Evolutionary conservation across 2,329 filamentous ascomycete species (phyloP).

Genomic region (Diaporthe humulicola): DNA sequence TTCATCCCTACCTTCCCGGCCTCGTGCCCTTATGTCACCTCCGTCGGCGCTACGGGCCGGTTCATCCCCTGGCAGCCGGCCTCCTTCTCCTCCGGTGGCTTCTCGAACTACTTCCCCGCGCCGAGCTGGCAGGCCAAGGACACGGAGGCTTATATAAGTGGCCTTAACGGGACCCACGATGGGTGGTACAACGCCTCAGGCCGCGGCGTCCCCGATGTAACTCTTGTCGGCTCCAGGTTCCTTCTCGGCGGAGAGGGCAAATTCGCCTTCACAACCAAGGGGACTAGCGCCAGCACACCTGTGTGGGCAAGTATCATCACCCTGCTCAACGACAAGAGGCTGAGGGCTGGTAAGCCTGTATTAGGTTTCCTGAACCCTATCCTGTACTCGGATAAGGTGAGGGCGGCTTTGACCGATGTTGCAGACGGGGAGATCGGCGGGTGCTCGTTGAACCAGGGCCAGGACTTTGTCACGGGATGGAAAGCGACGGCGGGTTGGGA

Average conservation of each 20-base stretch:
- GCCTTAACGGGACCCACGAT: slow-evolving; percentile 56
- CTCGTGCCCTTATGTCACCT: slow-evolving; percentile 59
- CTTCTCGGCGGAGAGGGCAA: slow-evolving; percentile 42
- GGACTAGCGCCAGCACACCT: slow-evolving; percentile 69
- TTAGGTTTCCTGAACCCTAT: slow-evolving; percentile 52
- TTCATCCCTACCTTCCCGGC: slow-evolving; percentile 64
- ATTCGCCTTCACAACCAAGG: slow-evolving; percentile 51
- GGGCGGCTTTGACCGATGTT: slow-evolving; percentile 49
- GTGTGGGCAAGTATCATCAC: slow-evolving; percentile 69
- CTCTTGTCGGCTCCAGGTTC: slow-evolving; percentile 45
- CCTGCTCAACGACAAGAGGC: slow-evolving; percentile 72
- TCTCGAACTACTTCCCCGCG: slow-evolving; percentile 59
- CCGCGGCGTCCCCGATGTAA: slow-evolving; percentile 45
- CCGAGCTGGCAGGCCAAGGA: slow-evolving; percentile 56
- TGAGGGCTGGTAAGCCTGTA: slow-evolving; percentile 60
- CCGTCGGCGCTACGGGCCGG: slow-evolving; percentile 43
- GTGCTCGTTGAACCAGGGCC: slow-evolving; percentile 38
- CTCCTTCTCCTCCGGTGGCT: slow-evolving; percentile 52
- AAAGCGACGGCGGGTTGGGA: slow-evolving; percentile 47
- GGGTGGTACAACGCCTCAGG: slow-evolving; percentile 42
- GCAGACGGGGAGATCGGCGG: slow-evolving; percentile 48
- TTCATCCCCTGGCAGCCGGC: slow-evolving; percentile 34
- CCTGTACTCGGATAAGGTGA: slow-evolving; percentile 25
- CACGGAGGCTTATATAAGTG: slow-evolving; percentile 37
- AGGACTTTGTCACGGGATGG: slow-evolving; percentile 46